Evolutionary conservation across 2,329 filamentous ascomycete species (phyloP).

Genomic region (Penicillium sp.): DNA sequence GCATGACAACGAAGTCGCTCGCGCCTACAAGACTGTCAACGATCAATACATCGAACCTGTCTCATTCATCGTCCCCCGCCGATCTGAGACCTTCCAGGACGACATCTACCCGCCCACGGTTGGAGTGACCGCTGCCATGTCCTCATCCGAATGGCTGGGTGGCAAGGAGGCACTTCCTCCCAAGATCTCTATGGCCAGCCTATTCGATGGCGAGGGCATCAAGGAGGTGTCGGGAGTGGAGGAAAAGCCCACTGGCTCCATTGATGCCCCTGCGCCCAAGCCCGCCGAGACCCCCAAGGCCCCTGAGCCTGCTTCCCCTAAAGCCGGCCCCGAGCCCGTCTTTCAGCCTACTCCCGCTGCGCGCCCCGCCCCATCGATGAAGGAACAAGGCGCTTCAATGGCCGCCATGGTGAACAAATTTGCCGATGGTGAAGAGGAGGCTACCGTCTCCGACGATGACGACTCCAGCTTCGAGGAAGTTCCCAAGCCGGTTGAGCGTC

Average conservation of each 20-base stretch:
- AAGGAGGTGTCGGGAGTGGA: conserved; percentile 64
- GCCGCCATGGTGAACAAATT: conserved; percentile 82
- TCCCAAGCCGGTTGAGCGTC: conserved; percentile 69
- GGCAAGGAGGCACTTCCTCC: conserved; percentile 82
- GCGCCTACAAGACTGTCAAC: conserved; percentile 95
- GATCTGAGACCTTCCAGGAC: conserved; percentile 92
- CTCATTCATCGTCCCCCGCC: conserved; percentile 92
- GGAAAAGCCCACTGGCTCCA: conserved; percentile 36
- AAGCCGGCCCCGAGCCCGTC: conserved; percentile 29
- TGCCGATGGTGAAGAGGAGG: conserved; percentile 69
- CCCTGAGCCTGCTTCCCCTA: conserved; percentile 35
- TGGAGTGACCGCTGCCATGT: conserved; percentile 77
- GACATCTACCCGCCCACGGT: conserved; percentile 91
- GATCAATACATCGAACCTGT: conserved; percentile 93
- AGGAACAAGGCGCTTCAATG: conserved; percentile 85
- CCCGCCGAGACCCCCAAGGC: conserved; percentile 41
- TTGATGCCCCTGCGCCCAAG: conserved; percentile 50
- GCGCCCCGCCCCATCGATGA: conserved; percentile 66
- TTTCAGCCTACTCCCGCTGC: conserved; percentile 37
- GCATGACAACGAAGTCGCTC: conserved; percentile 94
- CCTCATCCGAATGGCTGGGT: conserved; percentile 76
- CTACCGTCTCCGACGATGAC: conserved; percentile 59
- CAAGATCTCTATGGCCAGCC: conserved; percentile 89
- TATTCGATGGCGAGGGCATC: conserved; percentile 81
- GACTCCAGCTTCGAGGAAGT: conserved; percentile 86